Evolutionary conservation across 2,329 filamentous ascomycete species (phyloP), one percentile per base, ranked within the genome.

Genomic region (Domatiomyces catenatus): DNA sequence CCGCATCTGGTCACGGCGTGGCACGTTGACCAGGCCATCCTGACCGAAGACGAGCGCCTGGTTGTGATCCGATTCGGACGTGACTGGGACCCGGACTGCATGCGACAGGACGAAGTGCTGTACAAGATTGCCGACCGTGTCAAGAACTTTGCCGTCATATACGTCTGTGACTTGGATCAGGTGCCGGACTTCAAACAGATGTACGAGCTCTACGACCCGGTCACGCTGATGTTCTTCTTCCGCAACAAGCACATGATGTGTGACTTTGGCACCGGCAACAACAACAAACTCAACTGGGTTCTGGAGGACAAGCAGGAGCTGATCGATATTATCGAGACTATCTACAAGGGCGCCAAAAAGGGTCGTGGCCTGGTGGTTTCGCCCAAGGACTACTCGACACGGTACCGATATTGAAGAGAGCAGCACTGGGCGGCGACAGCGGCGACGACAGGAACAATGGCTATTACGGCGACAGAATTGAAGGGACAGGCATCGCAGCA

Each of bases 271-370:
- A 98, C 92, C 1, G 92, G 92, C 58, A 94, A 98, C 71, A 98
- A 98, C 69, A 98, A 98, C 68, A 96, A 96, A 68, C 74, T 95
- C 59, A 95, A 95, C 66, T 94, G 87, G 83, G 86, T 94, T 46
- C 73, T 94, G 49, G 89, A 96, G 69, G 90, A 98, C 64, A 96
- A 98, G 71, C 90, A 96, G 67, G 92, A 98, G 71, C 74, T 98
- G 62, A 94, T 98, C 62, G 92, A 98, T 69, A 98, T 98, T 58
- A 82, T 96, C 63, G 92, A 98, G 75, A 95, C 89, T 3, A 89
- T 98, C 54, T 98, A 96, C 66, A 82, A 89, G 52, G 92, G 92
- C n/a, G 92, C 92, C 28, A 96, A 94, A 76, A 98, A 98, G 72
- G 92, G 93, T 0, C 76, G 90, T 49, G 92, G 93, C 83, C 71